These are phyloP conservation scores for Tausonia pullulans DNA, from an alignment of 1,284 basidiomycete species.

Conservation along the genomic window DNA sequence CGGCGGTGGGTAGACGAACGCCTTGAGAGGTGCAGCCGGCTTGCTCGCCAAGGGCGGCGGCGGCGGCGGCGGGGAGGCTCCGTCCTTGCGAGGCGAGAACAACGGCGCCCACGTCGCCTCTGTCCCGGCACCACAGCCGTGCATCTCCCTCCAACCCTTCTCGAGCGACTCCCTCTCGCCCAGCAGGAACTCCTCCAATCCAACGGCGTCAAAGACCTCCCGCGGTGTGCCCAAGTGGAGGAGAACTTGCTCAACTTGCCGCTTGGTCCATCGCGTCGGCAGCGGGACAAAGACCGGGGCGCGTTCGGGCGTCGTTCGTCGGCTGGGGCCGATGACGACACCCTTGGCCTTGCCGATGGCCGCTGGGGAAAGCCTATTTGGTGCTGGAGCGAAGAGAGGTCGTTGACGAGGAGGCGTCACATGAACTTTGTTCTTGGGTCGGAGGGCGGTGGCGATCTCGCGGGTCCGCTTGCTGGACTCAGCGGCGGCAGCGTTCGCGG, in stretches of 20 bases:
- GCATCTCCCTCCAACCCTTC: neutral
- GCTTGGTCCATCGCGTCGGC: too few species aligned
- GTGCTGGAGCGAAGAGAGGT: too few species aligned
- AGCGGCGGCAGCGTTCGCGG: constrained; percentile 18
- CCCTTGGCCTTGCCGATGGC: too few species aligned
- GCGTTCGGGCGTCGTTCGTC: too few species aligned
- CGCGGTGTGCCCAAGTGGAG: too few species aligned
- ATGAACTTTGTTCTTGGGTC: neutral
- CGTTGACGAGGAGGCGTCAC: too few species aligned
- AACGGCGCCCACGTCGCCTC: neutral
- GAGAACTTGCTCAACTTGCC: too few species aligned
- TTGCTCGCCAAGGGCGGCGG: constrained; percentile 21
- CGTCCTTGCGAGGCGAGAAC: neutral
- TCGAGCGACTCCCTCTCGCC: neutral
- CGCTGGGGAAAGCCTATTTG: too few species aligned
- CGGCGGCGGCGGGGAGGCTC: constrained; percentile 16
- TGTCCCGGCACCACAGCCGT: neutral
- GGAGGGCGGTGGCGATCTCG: neutral
- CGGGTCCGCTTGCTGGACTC: neutral
- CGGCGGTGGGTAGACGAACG: constrained; percentile 36
- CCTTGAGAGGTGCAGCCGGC: neutral
- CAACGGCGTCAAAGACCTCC: too few species aligned
- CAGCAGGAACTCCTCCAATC: neutral
- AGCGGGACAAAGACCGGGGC: too few species aligned
- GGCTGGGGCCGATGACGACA: too few species aligned